These are phyloP conservation scores for Davidsoniella virescens DNA, from an alignment of 2,329 filamentous ascomycete genomes.

Conservation along the genomic window DNA sequence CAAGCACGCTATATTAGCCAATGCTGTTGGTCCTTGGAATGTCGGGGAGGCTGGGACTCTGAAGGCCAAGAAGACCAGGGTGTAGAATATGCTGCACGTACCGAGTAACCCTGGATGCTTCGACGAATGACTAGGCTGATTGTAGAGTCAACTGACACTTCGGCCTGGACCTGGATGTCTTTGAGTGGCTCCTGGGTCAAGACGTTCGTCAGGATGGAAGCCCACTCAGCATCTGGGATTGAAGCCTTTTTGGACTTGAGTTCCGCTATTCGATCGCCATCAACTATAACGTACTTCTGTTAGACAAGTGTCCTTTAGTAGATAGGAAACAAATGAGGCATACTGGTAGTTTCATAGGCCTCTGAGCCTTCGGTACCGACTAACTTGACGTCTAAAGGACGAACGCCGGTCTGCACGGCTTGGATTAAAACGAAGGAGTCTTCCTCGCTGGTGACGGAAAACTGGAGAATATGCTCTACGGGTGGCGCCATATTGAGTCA, in stretches of 20 bases:
- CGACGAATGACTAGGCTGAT: conserved; percentile 49
- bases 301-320: neutral
- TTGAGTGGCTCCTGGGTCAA: conserved; percentile 35
- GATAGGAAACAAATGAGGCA: conserved; percentile 21
- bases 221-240: conserved; percentile 51
- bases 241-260: conserved; percentile 37
- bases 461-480: conserved; percentile 31
- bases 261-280: conserved; percentile 34
- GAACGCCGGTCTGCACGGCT: conserved; percentile 32
- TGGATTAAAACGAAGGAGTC: conserved; percentile 44
- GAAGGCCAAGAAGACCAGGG: neutral
- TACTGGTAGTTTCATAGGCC: conserved; percentile 41
- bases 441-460: conserved; percentile 38
- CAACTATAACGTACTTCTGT: conserved; percentile 1
- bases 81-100: conserved; percentile 22
- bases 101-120: conserved; percentile 51
- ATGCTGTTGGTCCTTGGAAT: neutral
- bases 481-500: neutral
- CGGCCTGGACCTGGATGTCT: conserved; percentile 43
- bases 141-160: conserved; percentile 33
- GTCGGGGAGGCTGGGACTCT: neutral
- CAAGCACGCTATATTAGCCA: too few relatives aligned
- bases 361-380: conserved; percentile 51
- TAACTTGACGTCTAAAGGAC: conserved; percentile 47
- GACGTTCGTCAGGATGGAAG: conserved; percentile 38